These are phyloP conservation scores for Drechslerella dactyloides DNA, from an alignment of 2,329 filamentous ascomycete species.

Conservation along the genomic window DNA sequence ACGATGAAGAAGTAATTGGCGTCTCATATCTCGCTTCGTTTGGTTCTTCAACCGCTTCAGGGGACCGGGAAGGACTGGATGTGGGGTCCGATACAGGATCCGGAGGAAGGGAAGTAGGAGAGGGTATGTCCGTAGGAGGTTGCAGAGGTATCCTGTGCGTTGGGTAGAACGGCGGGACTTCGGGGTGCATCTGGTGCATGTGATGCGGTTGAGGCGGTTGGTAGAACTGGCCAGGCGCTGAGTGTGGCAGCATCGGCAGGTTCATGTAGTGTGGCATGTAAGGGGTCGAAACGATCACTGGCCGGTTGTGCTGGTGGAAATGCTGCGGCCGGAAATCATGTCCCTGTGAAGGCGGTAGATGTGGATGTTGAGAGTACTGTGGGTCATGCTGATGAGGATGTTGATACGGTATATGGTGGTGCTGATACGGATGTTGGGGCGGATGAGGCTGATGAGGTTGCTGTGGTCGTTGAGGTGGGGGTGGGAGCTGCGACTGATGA, in stretches of 20 bases:
- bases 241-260: slow-evolving; percentile 27
- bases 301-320: slow-evolving; percentile 57
- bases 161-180: slow-evolving; percentile 36
- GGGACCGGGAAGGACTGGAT: slow-evolving; percentile 34
- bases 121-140: slow-evolving; percentile 34
- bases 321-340: slow-evolving; percentile 63
- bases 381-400: slow-evolving; percentile 28
- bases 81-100: slow-evolving; percentile 24
- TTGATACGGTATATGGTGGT: slow-evolving; percentile 29
- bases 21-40: slow-evolving; percentile 35
- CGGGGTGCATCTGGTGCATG: slow-evolving; percentile 59
- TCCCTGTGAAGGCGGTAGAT: slow-evolving; percentile 51
- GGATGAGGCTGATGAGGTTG: slow-evolving; percentile 32
- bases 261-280: slow-evolving; percentile 29
- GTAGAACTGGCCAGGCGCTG: slow-evolving; percentile 54
- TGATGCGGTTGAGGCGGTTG: slow-evolving; percentile 60
- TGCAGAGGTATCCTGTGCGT: slow-evolving; percentile 15
- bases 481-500: slow-evolving; percentile 7
- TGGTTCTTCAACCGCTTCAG: slow-evolving; percentile 26
- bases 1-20: slow-evolving; percentile 32
- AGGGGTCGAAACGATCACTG: slow-evolving; percentile 16
- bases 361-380: slow-evolving; percentile 28
- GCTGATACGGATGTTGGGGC: slow-evolving; percentile 1
- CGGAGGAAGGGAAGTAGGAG: slow-evolving; percentile 34
- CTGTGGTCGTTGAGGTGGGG: slow-evolving; percentile 16